Conservation (phyloP, 176 grass and related monocot genomes). For the Oryza punctata region DNA sequence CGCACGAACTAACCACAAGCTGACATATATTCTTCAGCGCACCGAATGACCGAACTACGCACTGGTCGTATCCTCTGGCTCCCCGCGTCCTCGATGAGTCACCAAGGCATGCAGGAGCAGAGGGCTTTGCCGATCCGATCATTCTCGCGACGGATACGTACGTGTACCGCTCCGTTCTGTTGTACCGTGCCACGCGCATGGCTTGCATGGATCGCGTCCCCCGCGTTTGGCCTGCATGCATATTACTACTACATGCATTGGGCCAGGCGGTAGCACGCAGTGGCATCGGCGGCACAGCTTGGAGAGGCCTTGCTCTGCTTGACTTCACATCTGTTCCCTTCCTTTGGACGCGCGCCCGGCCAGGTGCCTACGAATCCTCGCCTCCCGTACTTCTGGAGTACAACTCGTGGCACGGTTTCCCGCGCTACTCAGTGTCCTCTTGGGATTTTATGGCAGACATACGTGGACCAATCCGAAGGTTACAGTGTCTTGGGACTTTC, state of each 20-base stretch:
- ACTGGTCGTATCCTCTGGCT: background rate
- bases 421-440: background rate
- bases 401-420: background rate
- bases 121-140: background rate
- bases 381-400: background rate
- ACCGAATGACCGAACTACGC: background rate
- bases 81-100: background rate
- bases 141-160: conserved; percentile 8
- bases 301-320: background rate
- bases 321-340: background rate
- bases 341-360: background rate
- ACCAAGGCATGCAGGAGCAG: background rate
- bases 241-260: background rate
- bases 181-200: conserved; percentile 18
- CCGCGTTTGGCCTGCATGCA: background rate
- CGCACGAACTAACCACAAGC: background rate
- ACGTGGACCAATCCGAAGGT: background rate
- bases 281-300: background rate
- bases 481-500: background rate
- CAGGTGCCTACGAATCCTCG: background rate
- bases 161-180: conserved; percentile 4
- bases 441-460: background rate
- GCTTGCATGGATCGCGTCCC: background rate
- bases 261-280: background rate
- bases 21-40: background rate